Conservation (phyloP, 2,329 filamentous ascomycete genomes). For the Myriangium duriaei region DNA sequence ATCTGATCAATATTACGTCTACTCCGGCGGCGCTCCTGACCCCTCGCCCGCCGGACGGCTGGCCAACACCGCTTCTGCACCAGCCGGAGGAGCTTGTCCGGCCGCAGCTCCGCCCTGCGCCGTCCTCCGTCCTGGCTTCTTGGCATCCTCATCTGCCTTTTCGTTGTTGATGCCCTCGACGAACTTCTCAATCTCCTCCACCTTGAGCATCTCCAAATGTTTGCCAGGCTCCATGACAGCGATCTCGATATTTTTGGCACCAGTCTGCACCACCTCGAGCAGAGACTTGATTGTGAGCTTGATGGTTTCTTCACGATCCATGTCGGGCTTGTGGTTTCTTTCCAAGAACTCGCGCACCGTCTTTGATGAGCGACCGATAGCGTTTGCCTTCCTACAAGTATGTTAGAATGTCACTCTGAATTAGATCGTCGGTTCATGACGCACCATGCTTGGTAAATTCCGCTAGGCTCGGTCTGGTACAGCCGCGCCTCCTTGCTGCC, state of each 20-base stretch:
- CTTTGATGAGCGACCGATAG: constrained; percentile 96
- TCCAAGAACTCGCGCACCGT: constrained; percentile 97
- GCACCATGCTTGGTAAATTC: constrained; percentile 97
- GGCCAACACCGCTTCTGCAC: constrained; percentile 23
- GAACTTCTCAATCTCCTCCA: constrained; percentile 91
- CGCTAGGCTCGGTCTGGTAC: constrained; percentile 98
- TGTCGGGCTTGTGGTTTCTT: constrained; percentile 95
- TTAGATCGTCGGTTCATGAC: constrained; percentile 22
- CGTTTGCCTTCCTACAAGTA: constrained; percentile 84
- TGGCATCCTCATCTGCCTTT: constrained; percentile 96
- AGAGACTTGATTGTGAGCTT: constrained; percentile 96
- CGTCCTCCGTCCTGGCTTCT: constrained; percentile 66
- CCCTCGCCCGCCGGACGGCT: constrained; percentile 24
- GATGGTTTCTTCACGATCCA: constrained; percentile 93
- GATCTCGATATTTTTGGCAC: constrained; percentile 99
- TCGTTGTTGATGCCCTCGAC: constrained; percentile 99
- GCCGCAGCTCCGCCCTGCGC: constrained; percentile 16
- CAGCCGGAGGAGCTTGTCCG: constrained; percentile 14
- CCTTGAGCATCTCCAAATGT: constrained; percentile 80
- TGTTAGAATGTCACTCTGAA: constrained; percentile 4
- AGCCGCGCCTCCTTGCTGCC: constrained; percentile 77
- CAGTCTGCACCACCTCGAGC: constrained; percentile 94
- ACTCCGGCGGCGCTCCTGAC: constrained; percentile 13
- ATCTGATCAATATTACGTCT: no score
- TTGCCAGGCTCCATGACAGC: constrained; percentile 94